Conservation (phyloP, 257 asterid species). For the Euphrasia confusa region DNA sequence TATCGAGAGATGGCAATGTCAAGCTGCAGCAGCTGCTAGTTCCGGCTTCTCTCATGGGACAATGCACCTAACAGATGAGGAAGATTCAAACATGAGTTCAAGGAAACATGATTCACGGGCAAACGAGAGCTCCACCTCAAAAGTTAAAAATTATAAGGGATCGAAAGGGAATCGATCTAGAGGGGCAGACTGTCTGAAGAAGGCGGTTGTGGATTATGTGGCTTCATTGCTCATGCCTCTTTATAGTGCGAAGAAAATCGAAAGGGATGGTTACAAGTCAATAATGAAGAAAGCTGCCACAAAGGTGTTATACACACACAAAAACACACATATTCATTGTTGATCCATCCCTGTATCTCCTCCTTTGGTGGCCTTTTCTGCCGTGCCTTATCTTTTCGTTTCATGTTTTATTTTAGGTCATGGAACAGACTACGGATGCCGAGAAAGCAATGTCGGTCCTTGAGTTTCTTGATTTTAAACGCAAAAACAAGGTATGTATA, state of each 20-base stretch:
- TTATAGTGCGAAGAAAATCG: slow-evolving; percentile 90
- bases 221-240: slow-evolving; percentile 98
- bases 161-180: slow-evolving; percentile 52
- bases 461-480: slow-evolving; percentile 92
- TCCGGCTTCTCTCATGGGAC: slow-evolving; percentile 63
- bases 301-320: slow-evolving; percentile 45
- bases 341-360: neutral
- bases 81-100: slow-evolving; percentile 66
- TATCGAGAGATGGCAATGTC: slow-evolving; percentile 99
- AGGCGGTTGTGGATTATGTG: slow-evolving; percentile 88
- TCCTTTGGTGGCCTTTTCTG: slow-evolving; percentile 17
- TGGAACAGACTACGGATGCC: slow-evolving; percentile 82
- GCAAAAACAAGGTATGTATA: slow-evolving; percentile 79
- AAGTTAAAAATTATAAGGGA: slow-evolving; percentile 51
- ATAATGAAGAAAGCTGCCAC: slow-evolving; percentile 99
- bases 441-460: slow-evolving; percentile 82
- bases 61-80: slow-evolving; percentile 64
- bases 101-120: slow-evolving; percentile 45
- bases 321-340: neutral
- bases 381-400: slow-evolving; percentile 24
- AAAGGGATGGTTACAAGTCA: slow-evolving; percentile 81
- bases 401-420: slow-evolving; percentile 54
- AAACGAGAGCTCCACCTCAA: slow-evolving; percentile 78
- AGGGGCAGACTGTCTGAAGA: slow-evolving; percentile 84
- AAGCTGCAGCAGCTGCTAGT: slow-evolving; percentile 91